Evolutionary conservation across 805 yeast genomes (phyloP).

Genomic region (Wickerhamomyces bovis): DNA sequence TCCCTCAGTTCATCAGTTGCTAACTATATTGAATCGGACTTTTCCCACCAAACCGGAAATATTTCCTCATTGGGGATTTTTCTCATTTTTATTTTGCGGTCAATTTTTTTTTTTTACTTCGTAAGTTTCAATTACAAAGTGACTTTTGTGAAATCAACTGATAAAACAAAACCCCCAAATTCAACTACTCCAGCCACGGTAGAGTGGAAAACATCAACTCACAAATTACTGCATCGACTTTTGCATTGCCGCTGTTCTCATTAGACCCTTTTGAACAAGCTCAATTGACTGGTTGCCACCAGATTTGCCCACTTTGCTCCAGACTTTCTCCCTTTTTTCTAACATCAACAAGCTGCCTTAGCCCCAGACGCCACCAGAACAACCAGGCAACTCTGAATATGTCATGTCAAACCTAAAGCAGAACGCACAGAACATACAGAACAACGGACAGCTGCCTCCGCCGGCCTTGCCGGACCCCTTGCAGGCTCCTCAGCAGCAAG

Average conservation of each 20-base stretch:
- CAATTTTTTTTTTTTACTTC: neutral
- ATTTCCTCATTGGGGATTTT: neutral
- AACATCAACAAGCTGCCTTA: neutral
- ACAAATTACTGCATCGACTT: neutral
- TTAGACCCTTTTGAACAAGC: neutral
- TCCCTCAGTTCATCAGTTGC: no score
- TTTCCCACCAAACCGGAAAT: neutral
- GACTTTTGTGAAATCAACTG: neutral
- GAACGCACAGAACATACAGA: neutral
- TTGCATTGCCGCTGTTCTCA: neutral
- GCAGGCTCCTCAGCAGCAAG: neutral
- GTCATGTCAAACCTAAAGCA: slow-evolving; percentile 5
- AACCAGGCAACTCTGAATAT: neutral
- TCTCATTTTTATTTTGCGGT: neutral
- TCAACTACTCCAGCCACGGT: no score
- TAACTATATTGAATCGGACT: no score
- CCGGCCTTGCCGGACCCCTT: neutral
- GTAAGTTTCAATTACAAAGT: no score
- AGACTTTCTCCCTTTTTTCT: neutral
- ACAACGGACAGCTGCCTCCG: neutral
- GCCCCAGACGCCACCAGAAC: neutral
- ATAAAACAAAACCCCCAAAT: no score
- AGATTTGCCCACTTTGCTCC: neutral
- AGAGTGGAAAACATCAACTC: neutral
- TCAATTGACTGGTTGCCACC: neutral